A percentile compares a stretch with the other conserved stretches of the same genome.
Evolutionary conservation across 2,329 filamentous ascomycete genomes (phyloP).

Genomic region (Alternaria brassicae): DNA sequence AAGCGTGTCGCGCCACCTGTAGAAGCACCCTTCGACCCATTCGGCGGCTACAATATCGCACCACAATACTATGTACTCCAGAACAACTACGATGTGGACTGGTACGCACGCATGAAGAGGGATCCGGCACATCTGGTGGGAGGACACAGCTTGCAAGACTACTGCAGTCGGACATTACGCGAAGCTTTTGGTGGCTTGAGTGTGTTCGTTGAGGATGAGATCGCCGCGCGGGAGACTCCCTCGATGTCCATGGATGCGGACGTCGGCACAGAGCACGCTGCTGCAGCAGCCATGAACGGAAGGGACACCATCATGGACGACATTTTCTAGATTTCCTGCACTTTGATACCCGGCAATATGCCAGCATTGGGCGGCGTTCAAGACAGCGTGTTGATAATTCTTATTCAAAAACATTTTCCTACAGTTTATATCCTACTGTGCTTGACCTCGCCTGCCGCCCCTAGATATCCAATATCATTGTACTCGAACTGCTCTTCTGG

Average conservation of each 20-base stretch:
- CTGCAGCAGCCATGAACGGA: conserved; percentile 66
- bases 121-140: conserved; percentile 74
- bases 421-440: conserved; percentile 16
- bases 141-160: conserved; percentile 84
- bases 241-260: conserved; percentile 45
- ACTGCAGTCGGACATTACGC: conserved; percentile 79
- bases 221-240: conserved; percentile 48
- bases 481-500: conserved; percentile 55
- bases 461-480: conserved; percentile 53
- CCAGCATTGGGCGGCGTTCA: conserved; percentile 40
- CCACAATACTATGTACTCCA: conserved; percentile 72
- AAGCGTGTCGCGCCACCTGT: conserved; percentile 65
- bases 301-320: conserved; percentile 57
- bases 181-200: conserved; percentile 91
- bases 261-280: conserved; percentile 47
- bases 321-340: conserved; percentile 45
- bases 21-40: conserved; percentile 85
- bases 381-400: background rate
- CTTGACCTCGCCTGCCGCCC: conserved; percentile 33
- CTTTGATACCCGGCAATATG: conserved; percentile 45
- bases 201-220: conserved; percentile 84
- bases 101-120: conserved; percentile 70
- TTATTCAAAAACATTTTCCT: background rate
- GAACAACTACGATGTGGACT: conserved; percentile 75
- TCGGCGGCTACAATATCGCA: conserved; percentile 74